These are phyloP conservation scores for Dactylellina leptospora DNA, from an alignment of 2,329 filamentous ascomycete genomes.

Conservation along the genomic window DNA sequence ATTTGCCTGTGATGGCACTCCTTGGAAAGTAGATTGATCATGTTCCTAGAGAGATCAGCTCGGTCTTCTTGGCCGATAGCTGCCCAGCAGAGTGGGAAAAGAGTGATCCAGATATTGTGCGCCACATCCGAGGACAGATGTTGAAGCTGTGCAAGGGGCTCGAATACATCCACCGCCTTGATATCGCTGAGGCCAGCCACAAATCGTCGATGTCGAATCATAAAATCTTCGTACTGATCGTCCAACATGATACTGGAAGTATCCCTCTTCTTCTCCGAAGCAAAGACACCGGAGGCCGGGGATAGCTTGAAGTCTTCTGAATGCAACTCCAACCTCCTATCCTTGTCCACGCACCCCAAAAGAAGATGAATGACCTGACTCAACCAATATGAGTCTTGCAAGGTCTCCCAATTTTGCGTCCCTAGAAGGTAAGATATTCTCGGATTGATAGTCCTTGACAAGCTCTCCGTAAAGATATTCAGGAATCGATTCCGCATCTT, in stretches of 20 bases:
- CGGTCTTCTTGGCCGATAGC: slow-evolving; percentile 86
- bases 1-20: slow-evolving; percentile 95
- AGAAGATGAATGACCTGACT: slow-evolving; percentile 93
- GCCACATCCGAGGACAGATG: slow-evolving; percentile 84
- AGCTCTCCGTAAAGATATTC: slow-evolving; percentile 91
- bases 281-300: slow-evolving; percentile 76
- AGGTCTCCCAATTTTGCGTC: slow-evolving; percentile 95
- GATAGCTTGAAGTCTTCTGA: slow-evolving; percentile 83
- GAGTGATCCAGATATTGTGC: slow-evolving; percentile 85
- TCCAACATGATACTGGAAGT: slow-evolving; percentile 76
- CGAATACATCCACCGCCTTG: slow-evolving; percentile 85
- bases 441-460: slow-evolving; percentile 89
- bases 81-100: slow-evolving; percentile 96
- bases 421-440: slow-evolving; percentile 82
- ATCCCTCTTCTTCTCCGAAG: slow-evolving; percentile 73
- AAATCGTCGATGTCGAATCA: slow-evolving; percentile 83
- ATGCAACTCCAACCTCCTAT: slow-evolving; percentile 78
- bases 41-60: slow-evolving; percentile 85
- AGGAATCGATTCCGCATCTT: slow-evolving; percentile 98
- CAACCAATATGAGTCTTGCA: slow-evolving; percentile 95
- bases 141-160: slow-evolving; percentile 89
- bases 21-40: slow-evolving; percentile 89
- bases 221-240: slow-evolving; percentile 80
- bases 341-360: slow-evolving; percentile 88
- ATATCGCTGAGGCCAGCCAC: slow-evolving; percentile 83